phyloP scores from a whole-genome alignment of 176 grass and related monocot genomes.

The Paspalum notatum region DNA sequence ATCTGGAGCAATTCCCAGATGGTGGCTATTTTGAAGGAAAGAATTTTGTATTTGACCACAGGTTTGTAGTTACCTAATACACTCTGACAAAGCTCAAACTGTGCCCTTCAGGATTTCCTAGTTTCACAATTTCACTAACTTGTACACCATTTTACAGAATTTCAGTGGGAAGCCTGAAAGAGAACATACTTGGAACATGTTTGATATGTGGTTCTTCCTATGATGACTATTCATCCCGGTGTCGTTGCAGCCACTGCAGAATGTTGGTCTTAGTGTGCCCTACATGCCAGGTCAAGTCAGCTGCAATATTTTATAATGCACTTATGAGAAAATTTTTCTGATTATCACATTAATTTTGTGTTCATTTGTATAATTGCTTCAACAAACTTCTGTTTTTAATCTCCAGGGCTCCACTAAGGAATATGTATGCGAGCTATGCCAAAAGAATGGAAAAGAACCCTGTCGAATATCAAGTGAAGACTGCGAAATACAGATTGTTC shows the following conservation, averaged over 20 bases:
- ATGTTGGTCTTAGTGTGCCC: conserved; percentile 86
- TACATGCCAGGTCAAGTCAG: conserved; percentile 54
- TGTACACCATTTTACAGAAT: conserved; percentile 53
- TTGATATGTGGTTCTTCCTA: conserved; percentile 74
- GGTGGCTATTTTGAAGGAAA: conserved; percentile 97
- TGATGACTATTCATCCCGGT: conserved; percentile 83
- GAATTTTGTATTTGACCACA: conserved; percentile 98
- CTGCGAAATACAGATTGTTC: conserved; percentile 29
- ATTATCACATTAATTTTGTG: background rate
- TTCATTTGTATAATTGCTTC: background rate
- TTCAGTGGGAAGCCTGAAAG: conserved; percentile 73
- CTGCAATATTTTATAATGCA: background rate
- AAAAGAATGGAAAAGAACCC: conserved; percentile 59
- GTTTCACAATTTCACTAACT: conserved; percentile 25
- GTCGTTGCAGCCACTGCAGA: conserved; percentile 74
- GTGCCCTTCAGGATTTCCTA: conserved; percentile 7
- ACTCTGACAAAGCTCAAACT: background rate
- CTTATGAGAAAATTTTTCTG: conserved; percentile 17
- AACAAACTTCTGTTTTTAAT: conserved; percentile 24
- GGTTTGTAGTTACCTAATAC: conserved; percentile 33
- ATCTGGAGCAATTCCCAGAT: conserved; percentile 86
- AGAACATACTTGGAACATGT: conserved; percentile 67
- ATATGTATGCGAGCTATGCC: conserved; percentile 81
- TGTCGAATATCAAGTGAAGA: conserved; percentile 40
- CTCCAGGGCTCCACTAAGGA: conserved; percentile 48